phyloP scores from a whole-genome alignment of 768 basidiomycete genomes.

The Naganishia onofrii region DNA sequence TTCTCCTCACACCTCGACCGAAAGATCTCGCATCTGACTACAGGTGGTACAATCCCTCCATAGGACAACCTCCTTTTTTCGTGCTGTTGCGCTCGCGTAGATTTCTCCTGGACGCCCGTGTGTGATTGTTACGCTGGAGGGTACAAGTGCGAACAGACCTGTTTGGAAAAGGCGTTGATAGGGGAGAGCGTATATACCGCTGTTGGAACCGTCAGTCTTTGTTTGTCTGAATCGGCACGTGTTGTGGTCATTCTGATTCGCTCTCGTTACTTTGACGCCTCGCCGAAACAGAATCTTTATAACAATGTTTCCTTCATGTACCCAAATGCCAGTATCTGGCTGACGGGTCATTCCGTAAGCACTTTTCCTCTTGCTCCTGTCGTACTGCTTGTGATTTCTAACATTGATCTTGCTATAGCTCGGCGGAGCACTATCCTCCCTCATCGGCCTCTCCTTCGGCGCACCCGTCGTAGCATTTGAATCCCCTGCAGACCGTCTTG shows the following conservation, averaged over 20 bases:
- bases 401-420: slow-evolving; percentile 64
- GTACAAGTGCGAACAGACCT: slow-evolving; percentile 74
- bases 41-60: too few species aligned
- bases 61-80: slow-evolving; percentile 86
- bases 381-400: background rate
- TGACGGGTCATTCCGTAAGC: slow-evolving; percentile 60
- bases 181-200: slow-evolving; percentile 86
- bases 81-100: slow-evolving; percentile 94
- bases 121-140: slow-evolving; percentile 78
- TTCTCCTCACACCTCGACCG: too few species aligned
- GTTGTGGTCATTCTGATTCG: background rate
- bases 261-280: too few species aligned
- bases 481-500: slow-evolving; percentile 78
- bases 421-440: slow-evolving; percentile 78
- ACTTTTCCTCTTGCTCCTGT: background rate
- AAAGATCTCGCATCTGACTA: too few species aligned
- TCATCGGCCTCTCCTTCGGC: slow-evolving; percentile 88
- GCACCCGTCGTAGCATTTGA: slow-evolving; percentile 87
- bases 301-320: slow-evolving; percentile 89
- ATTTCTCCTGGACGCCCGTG: slow-evolving; percentile 87
- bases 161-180: slow-evolving; percentile 71
- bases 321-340: slow-evolving; percentile 83
- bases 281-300: slow-evolving; percentile 69
- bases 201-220: slow-evolving; percentile 67
- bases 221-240: slow-evolving; percentile 42